Conservation (phyloP, 75 land plant genomes). For the Selaginella tamariscina region DNA sequence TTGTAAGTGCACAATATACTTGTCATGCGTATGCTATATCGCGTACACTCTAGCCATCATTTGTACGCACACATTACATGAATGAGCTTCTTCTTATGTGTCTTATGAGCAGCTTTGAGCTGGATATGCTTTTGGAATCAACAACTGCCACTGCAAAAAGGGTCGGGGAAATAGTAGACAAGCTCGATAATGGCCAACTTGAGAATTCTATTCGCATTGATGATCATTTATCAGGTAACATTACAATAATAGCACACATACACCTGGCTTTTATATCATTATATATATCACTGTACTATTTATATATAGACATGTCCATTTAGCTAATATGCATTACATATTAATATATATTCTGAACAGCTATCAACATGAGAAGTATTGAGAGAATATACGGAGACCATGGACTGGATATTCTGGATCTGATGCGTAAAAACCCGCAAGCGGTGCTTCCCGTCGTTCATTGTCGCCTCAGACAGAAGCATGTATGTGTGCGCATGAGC, state of each 20-base stretch:
- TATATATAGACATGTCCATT: too few species aligned
- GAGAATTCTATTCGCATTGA: conserved; percentile 13
- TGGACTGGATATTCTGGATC: conserved; percentile 16
- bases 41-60: too few species aligned
- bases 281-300: too few species aligned
- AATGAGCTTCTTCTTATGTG: neutral
- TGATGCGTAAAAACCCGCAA: conserved; percentile 12
- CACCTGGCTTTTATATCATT: too few species aligned
- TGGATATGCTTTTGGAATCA: conserved; percentile 22
- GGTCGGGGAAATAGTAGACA: conserved; percentile 14
- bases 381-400: conserved; percentile 26
- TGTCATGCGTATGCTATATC: too few species aligned
- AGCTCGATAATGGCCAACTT: conserved; percentile 4
- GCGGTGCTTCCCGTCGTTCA: conserved; percentile 15
- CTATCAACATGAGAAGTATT: conserved; percentile 15
- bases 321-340: too few species aligned
- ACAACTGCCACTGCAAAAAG: conserved; percentile 15
- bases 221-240: conserved; percentile 16
- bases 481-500: too few species aligned
- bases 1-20: too few species aligned
- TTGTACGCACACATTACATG: neutral
- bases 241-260: too few species aligned
- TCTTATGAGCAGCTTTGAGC: conserved; percentile 16
- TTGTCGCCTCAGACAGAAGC: conserved; percentile 19
- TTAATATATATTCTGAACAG: conserved; percentile 2